Conservation (phyloP, 768 basidiomycete species). For the Boletus barrowsii region DNA sequence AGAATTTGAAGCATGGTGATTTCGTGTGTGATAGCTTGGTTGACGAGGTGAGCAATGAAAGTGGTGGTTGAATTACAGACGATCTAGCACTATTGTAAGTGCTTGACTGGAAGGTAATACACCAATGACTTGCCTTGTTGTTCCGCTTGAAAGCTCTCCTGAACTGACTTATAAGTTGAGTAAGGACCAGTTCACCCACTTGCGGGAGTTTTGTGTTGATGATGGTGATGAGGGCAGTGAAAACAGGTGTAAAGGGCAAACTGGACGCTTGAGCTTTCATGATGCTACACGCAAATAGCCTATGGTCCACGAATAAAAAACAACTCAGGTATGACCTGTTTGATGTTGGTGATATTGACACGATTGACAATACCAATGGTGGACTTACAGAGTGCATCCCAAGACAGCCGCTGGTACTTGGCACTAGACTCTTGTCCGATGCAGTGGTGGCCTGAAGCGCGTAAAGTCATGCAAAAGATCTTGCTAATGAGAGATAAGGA, state of each 20-base stretch:
- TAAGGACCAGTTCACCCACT: conserved; percentile 89
- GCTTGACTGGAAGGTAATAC: not conserved
- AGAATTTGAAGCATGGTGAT: conserved; percentile 94
- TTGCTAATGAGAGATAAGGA: too few species aligned
- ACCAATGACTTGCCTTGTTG: conserved; percentile 73
- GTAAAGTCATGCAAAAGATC: conserved; percentile 80
- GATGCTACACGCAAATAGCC: conserved; percentile 87
- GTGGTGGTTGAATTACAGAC: conserved; percentile 92
- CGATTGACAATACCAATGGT: conserved; percentile 99
- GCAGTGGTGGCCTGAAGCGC: conserved; percentile 84
- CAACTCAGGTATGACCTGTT: conserved; percentile 84
- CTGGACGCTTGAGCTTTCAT: conserved; percentile 99
- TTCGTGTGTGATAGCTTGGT: conserved; percentile 91
- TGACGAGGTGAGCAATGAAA: conserved; percentile 88
- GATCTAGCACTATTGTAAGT: conserved; percentile 47
- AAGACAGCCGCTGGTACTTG: conserved; percentile 93
- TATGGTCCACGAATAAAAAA: conserved; percentile 91
- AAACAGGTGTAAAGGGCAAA: conserved; percentile 96
- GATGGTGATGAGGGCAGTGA: conserved; percentile 90
- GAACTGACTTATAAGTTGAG: conserved; percentile 92
- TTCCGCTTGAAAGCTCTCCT: conserved; percentile 93
- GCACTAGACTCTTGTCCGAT: conserved; percentile 75
- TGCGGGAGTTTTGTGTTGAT: conserved; percentile 97
- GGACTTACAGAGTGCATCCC: conserved; percentile 97
- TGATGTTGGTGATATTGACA: conserved; percentile 96